Evolutionary conservation across 2,329 filamentous ascomycete species (phyloP), one percentile per base, ranked within the genome.

Genomic region (Fusarium temperatum): DNA sequence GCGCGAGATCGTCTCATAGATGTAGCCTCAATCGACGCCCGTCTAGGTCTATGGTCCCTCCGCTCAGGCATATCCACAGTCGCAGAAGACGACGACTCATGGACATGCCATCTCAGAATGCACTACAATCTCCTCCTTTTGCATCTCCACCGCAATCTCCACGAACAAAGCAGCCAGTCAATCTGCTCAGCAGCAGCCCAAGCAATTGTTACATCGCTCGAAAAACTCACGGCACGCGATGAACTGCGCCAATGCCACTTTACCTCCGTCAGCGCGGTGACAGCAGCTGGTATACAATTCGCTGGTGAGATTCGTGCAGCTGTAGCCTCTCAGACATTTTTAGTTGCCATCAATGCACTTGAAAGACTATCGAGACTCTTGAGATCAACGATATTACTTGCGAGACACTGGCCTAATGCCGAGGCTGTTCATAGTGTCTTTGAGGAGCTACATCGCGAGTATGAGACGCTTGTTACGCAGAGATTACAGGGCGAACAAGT

Each of bases 391-490:
- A 74, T 70, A 26, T 39, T 76, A 8, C 63, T 78, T 0, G 72
- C 76, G 0, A 47, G 61, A 1, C 74, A 78, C 5, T 78, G 76
- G 76, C 76, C 76, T 1, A 78, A 78, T 18, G 76, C 76, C 0
- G 76, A 78, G 13, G 75, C 76, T 12, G 76, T 78, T 2, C 76
- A 78, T 32, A 78, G 74, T 22, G 76, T 78, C 4, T 78, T 78
- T 56, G 76, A 77, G 13, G 76, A 78, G 8, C 39, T 78, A 2
- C 76, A 78, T 22, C 69, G 63, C 1, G 76, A 78, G 15, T 78
- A 78, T 12, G 75, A 78, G 39, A 75, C 61, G 0, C 63, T 78
- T n/a, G 75, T 78, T 10, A 77, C 73, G 0, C 76, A 78, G 42
- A 59, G 77, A 17, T 38, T 78, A 0, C 76, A 78, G 36, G 76